Percentiles rank a stretch among this genome's conserved stretches.
phyloP scores from a whole-genome alignment of 208 protist genomes.

The Strigomonas galati region DNA sequence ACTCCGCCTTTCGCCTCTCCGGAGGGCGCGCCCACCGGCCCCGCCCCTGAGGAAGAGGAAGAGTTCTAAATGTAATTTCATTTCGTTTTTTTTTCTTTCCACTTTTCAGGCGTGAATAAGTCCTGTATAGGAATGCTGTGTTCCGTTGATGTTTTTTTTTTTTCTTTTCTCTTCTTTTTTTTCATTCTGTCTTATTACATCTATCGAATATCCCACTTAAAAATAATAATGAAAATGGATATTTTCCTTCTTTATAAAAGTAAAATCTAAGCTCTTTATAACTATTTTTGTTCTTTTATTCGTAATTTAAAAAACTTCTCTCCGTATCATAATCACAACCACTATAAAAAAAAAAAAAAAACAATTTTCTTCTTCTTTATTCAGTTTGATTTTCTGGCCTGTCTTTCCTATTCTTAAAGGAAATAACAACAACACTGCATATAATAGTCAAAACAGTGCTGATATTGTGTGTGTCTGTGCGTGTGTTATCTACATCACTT shows the following conservation, averaged over 20 bases:
- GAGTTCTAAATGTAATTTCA: conserved; percentile 51
- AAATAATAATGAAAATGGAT: neutral
- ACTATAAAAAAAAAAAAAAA: too few species aligned
- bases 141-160: neutral
- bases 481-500: too few species aligned
- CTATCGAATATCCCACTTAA: neutral
- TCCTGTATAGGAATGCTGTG: neutral
- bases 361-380: neutral
- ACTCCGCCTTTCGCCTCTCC: conserved; percentile 54
- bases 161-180: neutral
- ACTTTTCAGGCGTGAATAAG: too few species aligned
- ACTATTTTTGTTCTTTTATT: too few species aligned
- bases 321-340: neutral
- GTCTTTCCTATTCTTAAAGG: neutral
- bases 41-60: conserved; percentile 49
- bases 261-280: too few species aligned
- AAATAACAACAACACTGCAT: too few species aligned
- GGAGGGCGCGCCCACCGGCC: conserved; percentile 22
- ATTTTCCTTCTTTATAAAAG: too few species aligned
- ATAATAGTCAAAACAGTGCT: too few species aligned
- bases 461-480: too few species aligned
- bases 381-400: neutral
- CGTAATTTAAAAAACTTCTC: neutral
- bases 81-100: too few species aligned
- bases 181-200: neutral